Evolutionary conservation across 2,329 filamentous ascomycete species (phyloP).

Genomic region (Cytospora schulzeri): DNA sequence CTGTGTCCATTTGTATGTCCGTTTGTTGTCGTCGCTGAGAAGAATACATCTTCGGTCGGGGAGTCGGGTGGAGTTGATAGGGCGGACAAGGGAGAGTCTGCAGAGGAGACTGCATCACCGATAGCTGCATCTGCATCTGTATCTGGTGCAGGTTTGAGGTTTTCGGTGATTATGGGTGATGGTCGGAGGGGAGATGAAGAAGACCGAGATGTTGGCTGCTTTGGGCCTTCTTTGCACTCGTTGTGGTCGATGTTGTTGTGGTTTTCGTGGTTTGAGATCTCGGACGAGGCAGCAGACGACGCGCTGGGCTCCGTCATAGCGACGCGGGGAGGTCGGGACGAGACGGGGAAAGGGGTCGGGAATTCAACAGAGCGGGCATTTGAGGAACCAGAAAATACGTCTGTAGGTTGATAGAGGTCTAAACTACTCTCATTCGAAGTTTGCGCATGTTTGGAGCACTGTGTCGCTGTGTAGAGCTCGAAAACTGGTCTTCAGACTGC

Average conservation of each 20-base stretch:
- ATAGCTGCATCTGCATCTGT: slow-evolving; percentile 5
- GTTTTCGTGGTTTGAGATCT: slow-evolving; percentile 1
- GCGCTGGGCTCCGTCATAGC: slow-evolving; percentile 59
- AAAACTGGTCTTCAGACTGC: slow-evolving; percentile 45
- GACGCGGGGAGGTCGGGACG: slow-evolving; percentile 43
- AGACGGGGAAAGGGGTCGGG: slow-evolving; percentile 49
- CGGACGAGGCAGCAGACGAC: slow-evolving; percentile 22
- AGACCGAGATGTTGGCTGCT: not conserved
- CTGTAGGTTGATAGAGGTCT: slow-evolving; percentile 52
- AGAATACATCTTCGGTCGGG: slow-evolving; percentile 6
- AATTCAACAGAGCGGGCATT: slow-evolving; percentile 61
- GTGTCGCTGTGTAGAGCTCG: slow-evolving; percentile 48
- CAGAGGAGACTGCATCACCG: slow-evolving; percentile 8
- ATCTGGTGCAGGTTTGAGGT: not conserved
- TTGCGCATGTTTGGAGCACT: slow-evolving; percentile 58
- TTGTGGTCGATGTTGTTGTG: not conserved
- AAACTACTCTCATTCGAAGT: slow-evolving; percentile 50
- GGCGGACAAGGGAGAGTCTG: slow-evolving; percentile 25
- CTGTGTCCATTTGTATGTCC: slow-evolving; percentile 34
- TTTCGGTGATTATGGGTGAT: slow-evolving; percentile 18
- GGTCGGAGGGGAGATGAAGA: slow-evolving; percentile 7
- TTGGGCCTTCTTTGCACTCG: not conserved
- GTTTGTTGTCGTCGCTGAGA: not conserved
- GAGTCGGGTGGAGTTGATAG: slow-evolving; percentile 24
- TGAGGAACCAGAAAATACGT: slow-evolving; percentile 57